Base-by-base conservation (phyloP, 805 yeast species). In the Brettanomyces bruxellensis region DNA sequence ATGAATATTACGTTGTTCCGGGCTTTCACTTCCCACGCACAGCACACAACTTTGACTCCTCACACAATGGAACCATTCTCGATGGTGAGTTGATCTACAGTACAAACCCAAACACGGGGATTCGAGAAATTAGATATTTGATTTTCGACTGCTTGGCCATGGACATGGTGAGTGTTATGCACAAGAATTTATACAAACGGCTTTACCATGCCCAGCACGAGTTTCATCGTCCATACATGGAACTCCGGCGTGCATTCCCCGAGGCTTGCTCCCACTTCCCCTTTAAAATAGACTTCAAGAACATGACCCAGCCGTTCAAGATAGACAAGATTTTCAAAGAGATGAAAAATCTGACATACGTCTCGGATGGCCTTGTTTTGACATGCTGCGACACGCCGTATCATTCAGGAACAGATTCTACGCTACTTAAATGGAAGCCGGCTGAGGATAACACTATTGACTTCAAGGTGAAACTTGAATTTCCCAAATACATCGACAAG, bases 401-500 rank as follows among this genome's bases (percentile, higher is more conserved):
- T 65, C 71, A 78, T 3, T 79, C 82, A 51, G 98, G 98, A 12
- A 91, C 98, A 1, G 98, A 93, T 62, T 74, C 79, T 0, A 78
- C 88, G 5, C 69, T 93, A 43, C 67, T 93, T 46, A 93, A 95
- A 65, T 93, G 99, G 99, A 93, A 93, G 59, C 98, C 99, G 2
- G 87, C 95, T 11, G 86, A 86, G 51, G 99, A 91, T 63, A 95
- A 93, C 56, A 84, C 97, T 0, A 78, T 95, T 40, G 99, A 93
- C 65, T 93, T 87, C 65, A 81, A 81, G 59, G 64, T 93, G 49
- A 71, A 72, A 34, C 63, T 88, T 48, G 73, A 73, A 34, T 86
- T 86, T 55, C 78, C 80, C 14, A 54, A 64, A 7, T 79, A 54
- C 54, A 73, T 73, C 41, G 91, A 85, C 59, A 76, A 76, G 5